Conservation (phyloP, 768 basidiomycete species). For the Phallus indusiatus region DNA sequence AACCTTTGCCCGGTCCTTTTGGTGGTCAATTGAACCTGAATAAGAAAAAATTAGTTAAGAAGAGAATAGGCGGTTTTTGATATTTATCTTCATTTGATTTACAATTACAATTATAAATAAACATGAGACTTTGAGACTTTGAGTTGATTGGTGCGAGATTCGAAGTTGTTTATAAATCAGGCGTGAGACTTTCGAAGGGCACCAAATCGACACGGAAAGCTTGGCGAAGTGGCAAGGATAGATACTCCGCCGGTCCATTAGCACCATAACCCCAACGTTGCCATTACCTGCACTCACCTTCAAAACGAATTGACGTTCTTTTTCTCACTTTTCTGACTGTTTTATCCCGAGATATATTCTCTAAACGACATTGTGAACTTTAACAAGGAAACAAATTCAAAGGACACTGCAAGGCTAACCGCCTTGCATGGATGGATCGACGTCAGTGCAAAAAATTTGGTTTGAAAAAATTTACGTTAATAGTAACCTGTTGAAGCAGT, state of each 20-base stretch:
- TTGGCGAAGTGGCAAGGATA: not conserved
- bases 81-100: not conserved
- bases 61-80: slow-evolving; percentile 70
- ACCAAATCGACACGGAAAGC: not conserved
- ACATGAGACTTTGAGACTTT: not conserved
- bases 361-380: not conserved
- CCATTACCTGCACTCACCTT: not conserved
- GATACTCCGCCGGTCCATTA: not conserved
- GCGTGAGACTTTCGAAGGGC: slow-evolving; percentile 1
- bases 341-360: not conserved
- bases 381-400: not conserved
- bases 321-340: not conserved
- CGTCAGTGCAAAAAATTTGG: not conserved
- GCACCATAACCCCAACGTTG: not conserved
- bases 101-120: slow-evolving; percentile 17
- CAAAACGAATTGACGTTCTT: not conserved
- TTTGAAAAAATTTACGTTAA: not conserved
- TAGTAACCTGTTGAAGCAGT: not conserved
- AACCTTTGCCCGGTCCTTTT: slow-evolving; percentile 59
- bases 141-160: not conserved
- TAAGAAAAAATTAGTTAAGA: slow-evolving; percentile 55
- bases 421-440: slow-evolving; percentile 13
- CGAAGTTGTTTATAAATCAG: not conserved
- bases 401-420: not conserved
- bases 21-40: slow-evolving; percentile 39